phyloP scores from a whole-genome alignment of 805 yeast genomes.

The Monosporozyma unispora region DNA sequence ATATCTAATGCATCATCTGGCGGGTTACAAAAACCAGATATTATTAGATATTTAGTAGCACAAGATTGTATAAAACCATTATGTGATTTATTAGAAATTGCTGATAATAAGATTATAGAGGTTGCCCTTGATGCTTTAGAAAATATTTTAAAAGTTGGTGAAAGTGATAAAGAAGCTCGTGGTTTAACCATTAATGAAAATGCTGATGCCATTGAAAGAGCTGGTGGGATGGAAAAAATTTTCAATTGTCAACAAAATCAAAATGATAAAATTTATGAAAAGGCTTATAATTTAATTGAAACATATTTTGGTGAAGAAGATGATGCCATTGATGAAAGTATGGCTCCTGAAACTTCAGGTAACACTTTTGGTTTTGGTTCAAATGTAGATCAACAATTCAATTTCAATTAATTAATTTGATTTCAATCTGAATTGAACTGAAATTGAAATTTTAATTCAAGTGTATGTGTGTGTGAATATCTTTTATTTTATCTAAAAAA shows the following conservation, averaged over 20 bases:
- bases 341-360: slow-evolving; percentile 70
- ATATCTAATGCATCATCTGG: slow-evolving; percentile 96
- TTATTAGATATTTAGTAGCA: slow-evolving; percentile 80
- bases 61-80: slow-evolving; percentile 97
- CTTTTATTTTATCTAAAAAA: background rate
- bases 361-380: slow-evolving; percentile 86
- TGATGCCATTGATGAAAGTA: slow-evolving; percentile 58
- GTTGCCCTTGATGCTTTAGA: slow-evolving; percentile 93
- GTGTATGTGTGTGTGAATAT: background rate
- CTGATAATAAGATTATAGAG: slow-evolving; percentile 86
- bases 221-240: slow-evolving; percentile 96
- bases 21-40: slow-evolving; percentile 85
- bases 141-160: slow-evolving; percentile 90
- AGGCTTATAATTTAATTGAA: slow-evolving; percentile 83
- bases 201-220: slow-evolving; percentile 90
- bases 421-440: background rate
- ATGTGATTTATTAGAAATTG: slow-evolving; percentile 81
- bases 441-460: too few relatives aligned
- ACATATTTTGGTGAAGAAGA: slow-evolving; percentile 85
- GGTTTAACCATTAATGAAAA: slow-evolving; percentile 69
- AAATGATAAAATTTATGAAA: slow-evolving; percentile 85
- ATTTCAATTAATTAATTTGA: slow-evolving; percentile 16
- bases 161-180: slow-evolving; percentile 72
- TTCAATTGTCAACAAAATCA: slow-evolving; percentile 85
- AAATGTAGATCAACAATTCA: slow-evolving; percentile 42